Evolutionary conservation across 2,329 filamentous ascomycete genomes (phyloP), one percentile per base, ranked within the genome.

Genomic region (Penicillium sp.): DNA sequence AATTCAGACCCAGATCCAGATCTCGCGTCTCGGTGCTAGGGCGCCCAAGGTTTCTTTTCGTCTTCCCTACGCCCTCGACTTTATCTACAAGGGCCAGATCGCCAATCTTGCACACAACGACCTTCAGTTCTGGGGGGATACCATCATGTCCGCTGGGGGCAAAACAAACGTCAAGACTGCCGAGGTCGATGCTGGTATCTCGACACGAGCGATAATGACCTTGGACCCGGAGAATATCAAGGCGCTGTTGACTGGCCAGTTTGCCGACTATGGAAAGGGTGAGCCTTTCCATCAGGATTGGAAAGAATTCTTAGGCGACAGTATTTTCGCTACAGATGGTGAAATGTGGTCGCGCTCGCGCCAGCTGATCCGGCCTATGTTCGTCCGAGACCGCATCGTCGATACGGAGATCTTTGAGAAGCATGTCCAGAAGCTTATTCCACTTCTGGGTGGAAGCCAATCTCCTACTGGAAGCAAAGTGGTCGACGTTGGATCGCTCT

Each of bases 151-250:
- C 1, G 66, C 68, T 9, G 57, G 64, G 58, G 8, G 70, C 44
- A 18, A 49, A 12, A 45, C 56, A 1, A 56, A 59, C 29, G 54
- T 48, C 36, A 67, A 66, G 49, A 70, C 68, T 1, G 64, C 62
- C 10, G 66, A 70, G 42, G 45, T 69, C 15, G 63, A 67, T 39
- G 58, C 64, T 6, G 68, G 67, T 2, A 53, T 70, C 26, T 66
- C 64, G 6, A 63, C 58, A 13, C 83, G 88, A n/a, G 70, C 87
- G 21, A 70, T 95, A 53, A 80, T 94, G 65, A 96, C 92, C 0
- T 82, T 83, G 5, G 90, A 96, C 61, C 88, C 88, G 0, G 90
- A 95, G 65, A 96, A 96, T 67, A 88, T 95, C 76, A 95, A 96
- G 71, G 89, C 92, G 6, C 81, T 96, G 21, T 78, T 96, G n/a